Evolutionary conservation across 257 asterid genomes (phyloP), one percentile per base, ranked within the genome.

Genomic region (Forsythia viridissima): DNA sequence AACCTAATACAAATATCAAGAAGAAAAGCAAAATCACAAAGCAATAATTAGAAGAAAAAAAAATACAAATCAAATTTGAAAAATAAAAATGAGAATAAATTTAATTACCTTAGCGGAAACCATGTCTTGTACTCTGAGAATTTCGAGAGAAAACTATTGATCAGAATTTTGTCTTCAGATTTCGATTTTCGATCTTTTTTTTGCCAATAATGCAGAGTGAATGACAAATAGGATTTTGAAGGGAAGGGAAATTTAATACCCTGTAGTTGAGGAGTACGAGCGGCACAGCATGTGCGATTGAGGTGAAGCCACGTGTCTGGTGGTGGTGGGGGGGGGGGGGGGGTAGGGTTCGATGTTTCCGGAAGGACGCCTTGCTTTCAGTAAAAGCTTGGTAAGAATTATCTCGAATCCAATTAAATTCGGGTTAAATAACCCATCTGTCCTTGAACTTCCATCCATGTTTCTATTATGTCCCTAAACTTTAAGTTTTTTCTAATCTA

Each of bases 101-200:
- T 1, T 13, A 74, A 21, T 67, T 41, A 87, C 90, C 86, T 87
- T 76, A 37, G 87, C 63, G 1, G 87, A 21, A 63, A 84, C 82
- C 90, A 84, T 85, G 4, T 43, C 57, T 41, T 24, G 69, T 39
- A 21, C 11, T 70, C 73, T 36, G 6, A 48, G 44, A 30, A 39
- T 44, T 40, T 7, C 66, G 8, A 18, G 4, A n/a, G 36, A 51
- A 1, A 57, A 4, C 24, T n/a, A 7, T 4, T 2, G 16, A 51
- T 51, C 7, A 5, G 8, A 55, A 57, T n/a, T 1, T n/a, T 57
- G 24, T 20, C 30, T 57, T 57, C 34, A 18, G 66, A 57, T 18
- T 57, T n/a, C 66, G 3, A n/a, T n/a, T 21, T 11, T 61, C 21
- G 41, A 6, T 41, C 18, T 7, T 7, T 59, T 7, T 59, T 24